Conservation (phyloP, 257 asterid species). For the Solanum clarkiae region DNA sequence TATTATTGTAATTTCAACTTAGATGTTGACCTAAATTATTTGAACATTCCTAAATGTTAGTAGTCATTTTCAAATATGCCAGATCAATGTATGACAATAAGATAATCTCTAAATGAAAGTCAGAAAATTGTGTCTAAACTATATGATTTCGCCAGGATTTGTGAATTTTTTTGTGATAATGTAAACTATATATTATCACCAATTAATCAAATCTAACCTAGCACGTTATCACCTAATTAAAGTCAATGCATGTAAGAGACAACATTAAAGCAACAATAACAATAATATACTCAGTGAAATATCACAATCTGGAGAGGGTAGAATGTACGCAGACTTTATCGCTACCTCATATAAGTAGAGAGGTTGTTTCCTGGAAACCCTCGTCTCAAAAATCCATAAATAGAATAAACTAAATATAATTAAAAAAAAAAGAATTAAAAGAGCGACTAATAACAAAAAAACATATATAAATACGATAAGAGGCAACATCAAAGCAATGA, state of each 20-base stretch:
- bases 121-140: background rate
- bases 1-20: background rate
- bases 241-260: background rate
- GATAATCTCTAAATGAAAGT: background rate
- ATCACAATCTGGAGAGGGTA: rapidly evolving
- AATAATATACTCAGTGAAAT: too few species aligned
- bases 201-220: background rate
- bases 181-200: background rate
- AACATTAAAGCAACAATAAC: background rate
- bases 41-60: background rate
- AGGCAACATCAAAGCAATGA: background rate
- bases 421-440: too few species aligned
- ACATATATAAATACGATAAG: background rate
- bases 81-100: background rate
- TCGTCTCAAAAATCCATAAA: too few species aligned
- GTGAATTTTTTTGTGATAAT: background rate
- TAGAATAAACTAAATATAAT: too few species aligned
- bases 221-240: background rate
- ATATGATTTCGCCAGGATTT: background rate
- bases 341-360: too few species aligned
- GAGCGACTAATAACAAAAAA: too few species aligned
- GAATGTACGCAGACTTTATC: too few species aligned
- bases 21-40: background rate
- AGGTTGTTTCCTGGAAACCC: too few species aligned
- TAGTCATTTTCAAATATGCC: background rate